A percentile compares a stretch with the other conserved stretches of the same genome.
These are phyloP conservation scores for Colletotrichum echinochloae DNA, from an alignment of 2,329 filamentous ascomycete species.

Conservation along the genomic window DNA sequence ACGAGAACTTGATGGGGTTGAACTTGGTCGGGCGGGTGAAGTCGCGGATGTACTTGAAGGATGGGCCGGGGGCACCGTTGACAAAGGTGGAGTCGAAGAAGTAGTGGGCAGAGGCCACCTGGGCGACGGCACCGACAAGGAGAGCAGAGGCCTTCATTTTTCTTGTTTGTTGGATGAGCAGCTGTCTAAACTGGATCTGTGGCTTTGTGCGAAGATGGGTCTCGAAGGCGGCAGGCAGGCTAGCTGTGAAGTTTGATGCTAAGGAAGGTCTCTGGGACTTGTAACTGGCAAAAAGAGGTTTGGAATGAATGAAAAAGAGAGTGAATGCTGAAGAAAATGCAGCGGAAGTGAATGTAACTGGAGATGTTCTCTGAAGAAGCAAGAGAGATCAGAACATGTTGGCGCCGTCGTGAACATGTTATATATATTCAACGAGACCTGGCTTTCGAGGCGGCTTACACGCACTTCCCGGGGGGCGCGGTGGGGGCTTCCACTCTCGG, in stretches of 20 bases:
- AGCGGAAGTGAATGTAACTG: conserved; percentile 1
- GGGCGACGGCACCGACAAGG: conserved; percentile 41
- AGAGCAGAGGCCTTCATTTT: conserved; percentile 43
- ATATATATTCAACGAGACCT: not conserved
- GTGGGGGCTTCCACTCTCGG: no score
- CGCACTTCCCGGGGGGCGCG: not conserved
- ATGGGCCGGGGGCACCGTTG: conserved; percentile 41
- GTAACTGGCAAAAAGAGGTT: not conserved
- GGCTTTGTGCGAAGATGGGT: not conserved
- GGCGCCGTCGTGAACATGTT: not conserved
- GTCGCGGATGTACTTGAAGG: conserved; percentile 45
- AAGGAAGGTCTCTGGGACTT: not conserved
- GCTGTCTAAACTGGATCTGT: not conserved
- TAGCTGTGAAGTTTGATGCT: not conserved
- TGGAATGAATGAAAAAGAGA: not conserved
- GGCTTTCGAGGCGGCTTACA: not conserved
- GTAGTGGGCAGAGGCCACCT: conserved; percentile 47
- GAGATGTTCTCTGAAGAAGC: not conserved
- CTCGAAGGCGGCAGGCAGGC: not conserved
- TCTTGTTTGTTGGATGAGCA: conserved; percentile 10
- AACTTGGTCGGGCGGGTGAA: conserved; percentile 45
- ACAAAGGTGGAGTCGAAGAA: conserved; percentile 46
- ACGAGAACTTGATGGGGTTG: conserved; percentile 48
- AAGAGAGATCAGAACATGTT: not conserved
- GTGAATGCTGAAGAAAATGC: not conserved